phyloP scores from a whole-genome alignment of 108 stramenopile genomes.

The Skeletonema potamos region DNA sequence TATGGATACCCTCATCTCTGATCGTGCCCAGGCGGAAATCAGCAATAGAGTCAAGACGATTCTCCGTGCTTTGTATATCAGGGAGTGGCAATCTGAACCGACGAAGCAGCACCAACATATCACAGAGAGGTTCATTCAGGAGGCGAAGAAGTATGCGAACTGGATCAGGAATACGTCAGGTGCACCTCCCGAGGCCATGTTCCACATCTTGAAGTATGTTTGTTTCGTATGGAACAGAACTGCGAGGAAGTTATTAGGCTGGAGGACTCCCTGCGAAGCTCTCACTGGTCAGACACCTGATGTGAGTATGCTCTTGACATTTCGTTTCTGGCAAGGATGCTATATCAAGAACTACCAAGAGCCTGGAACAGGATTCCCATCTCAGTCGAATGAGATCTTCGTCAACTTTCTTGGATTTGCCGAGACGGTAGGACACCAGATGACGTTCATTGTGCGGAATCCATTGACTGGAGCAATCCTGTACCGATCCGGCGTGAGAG shows the following conservation, averaged over 20 bases:
- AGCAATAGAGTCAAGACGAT: constrained; percentile 14
- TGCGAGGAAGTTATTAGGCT: background rate
- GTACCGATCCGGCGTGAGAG: constrained; percentile 20
- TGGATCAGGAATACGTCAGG: background rate
- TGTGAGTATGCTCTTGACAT: background rate
- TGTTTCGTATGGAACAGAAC: background rate
- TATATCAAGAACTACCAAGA: background rate
- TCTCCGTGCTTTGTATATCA: constrained; percentile 18
- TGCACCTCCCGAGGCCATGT: background rate
- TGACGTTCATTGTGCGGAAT: constrained; percentile 29
- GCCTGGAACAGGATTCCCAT: background rate
- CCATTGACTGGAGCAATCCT: constrained; percentile 9
- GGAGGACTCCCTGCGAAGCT: background rate
- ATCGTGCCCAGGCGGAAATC: constrained; percentile 22
- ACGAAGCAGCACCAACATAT: background rate
- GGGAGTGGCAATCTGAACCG: background rate
- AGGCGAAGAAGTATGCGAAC: background rate
- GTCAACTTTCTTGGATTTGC: background rate
- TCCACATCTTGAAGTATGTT: background rate
- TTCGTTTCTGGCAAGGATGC: background rate
- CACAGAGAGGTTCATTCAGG: background rate
- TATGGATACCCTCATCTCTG: constrained; percentile 10
- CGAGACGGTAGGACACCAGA: constrained; percentile 33
- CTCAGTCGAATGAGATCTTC: background rate
- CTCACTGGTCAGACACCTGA: background rate